A percentile compares a stretch with the other conserved stretches of the same genome.
Conservation (phyloP, 805 yeast species). For the Metschnikowia reukaufii region DNA sequence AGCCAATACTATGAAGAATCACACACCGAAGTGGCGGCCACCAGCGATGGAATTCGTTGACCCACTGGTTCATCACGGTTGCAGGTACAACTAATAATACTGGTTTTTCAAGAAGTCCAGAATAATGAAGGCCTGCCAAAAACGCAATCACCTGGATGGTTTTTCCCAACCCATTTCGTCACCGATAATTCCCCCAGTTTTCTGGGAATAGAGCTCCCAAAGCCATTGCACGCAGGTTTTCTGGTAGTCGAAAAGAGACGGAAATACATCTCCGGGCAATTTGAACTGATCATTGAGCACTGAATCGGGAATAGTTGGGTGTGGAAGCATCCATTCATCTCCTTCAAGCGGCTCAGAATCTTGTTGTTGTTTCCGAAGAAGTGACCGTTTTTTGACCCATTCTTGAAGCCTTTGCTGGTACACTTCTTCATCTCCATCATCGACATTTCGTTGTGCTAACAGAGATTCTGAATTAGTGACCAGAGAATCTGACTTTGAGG, state of each 20-base stretch:
- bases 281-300: conserved; percentile 64
- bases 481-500: neutral
- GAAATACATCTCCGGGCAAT: conserved; percentile 89
- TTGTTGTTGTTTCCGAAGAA: conserved; percentile 28
- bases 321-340: conserved; percentile 43
- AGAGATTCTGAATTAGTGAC: neutral
- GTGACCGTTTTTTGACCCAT: conserved; percentile 60
- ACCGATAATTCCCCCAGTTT: conserved; percentile 92
- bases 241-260: conserved; percentile 87
- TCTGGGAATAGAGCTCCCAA: conserved; percentile 87
- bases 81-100: conserved; percentile 93
- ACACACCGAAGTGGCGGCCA: conserved; percentile 93
- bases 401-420: conserved; percentile 59
- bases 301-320: conserved; percentile 77
- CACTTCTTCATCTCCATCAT: conserved; percentile 76
- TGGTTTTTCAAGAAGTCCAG: conserved; percentile 72
- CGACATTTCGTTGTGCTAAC: conserved; percentile 41
- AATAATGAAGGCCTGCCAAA: conserved; percentile 85
- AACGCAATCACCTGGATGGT: conserved; percentile 92
- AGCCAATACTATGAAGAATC: conserved; percentile 87
- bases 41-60: conserved; percentile 94
- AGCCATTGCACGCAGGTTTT: conserved; percentile 97
- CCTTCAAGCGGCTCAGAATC: too few species aligned
- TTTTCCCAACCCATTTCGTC: conserved; percentile 99
- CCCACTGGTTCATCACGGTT: conserved; percentile 95